Evolutionary conservation across 148 eudicot species (phyloP), one percentile per base, ranked within the genome.

Genomic region (Limonium bicolor): DNA sequence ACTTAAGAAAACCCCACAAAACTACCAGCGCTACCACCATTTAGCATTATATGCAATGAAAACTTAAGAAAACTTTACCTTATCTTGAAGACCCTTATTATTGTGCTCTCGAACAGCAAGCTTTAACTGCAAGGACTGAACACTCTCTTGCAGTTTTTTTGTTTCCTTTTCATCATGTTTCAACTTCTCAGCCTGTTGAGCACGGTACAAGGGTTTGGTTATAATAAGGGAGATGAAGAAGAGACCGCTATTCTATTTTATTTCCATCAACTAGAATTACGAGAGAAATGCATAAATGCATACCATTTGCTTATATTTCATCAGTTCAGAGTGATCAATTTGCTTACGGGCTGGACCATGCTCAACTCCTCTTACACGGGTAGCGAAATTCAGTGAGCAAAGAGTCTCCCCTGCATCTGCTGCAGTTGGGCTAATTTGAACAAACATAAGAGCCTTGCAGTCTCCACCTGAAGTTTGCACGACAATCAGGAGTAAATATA

Each of bases 301-400:
- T 69, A 88, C 97, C 76, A 84, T 54, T 53, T 84, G 93, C 72
- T 84, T 90, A 54, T 84, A 80, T 70, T 90, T 90, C 7, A 72
- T 53, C 31, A 84, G 82, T 66, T 90, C 95, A 4, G 82, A 51
- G 24, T 59, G 26, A 34, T 90, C 97, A 18, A 76, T 56, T 53
- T 90, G 97, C 58, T 73, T 90, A 41, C 85, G 87, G 26, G 87
- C 85, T 54, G 97, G 87, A 36, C 87, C 97, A 67, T 81, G 70
- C 58, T 78, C 95, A 40, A 90, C 72, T 60, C 95, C 95, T 65
- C 78, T 72, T 12, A 90, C 97, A 31, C 95, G 82, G 26, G 71
- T 90, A n/a, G 97, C 97, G 61, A 90, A 90, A 63, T 90, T 90
- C 50, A 90, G 53, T 11, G 97, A 90, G 67, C 97, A 90, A 22